Percentiles rank a stretch among this genome's conserved stretches.
Conservation (phyloP, 345 rosid genomes). For the Euphorbia pulcherrima region DNA sequence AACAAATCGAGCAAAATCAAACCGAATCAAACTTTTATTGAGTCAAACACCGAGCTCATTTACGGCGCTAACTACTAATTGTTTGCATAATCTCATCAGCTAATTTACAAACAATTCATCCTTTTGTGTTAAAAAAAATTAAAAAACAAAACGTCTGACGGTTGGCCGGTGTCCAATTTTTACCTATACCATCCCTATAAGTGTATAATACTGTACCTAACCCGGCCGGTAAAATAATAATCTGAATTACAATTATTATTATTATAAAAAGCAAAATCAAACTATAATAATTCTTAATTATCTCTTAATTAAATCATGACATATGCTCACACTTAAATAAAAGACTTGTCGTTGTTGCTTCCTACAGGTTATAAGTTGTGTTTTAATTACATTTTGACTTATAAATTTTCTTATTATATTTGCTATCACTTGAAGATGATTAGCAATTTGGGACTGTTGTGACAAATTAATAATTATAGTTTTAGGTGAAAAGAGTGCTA, state of each 20-base stretch:
- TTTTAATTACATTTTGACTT: slow-evolving; percentile 5
- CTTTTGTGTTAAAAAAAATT: too few relatives aligned
- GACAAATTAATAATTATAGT: slow-evolving; percentile 3
- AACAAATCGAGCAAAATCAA: too few relatives aligned
- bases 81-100: slow-evolving; percentile 24
- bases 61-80: too few relatives aligned
- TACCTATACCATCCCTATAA: slow-evolving; percentile 15
- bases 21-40: too few relatives aligned
- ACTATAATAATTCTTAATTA: not conserved
- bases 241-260: slow-evolving; percentile 27
- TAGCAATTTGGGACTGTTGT: not conserved
- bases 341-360: slow-evolving; percentile 16
- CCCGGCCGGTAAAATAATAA: not conserved
- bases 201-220: slow-evolving; percentile 28
- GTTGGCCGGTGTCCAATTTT: slow-evolving; percentile 47
- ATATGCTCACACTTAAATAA: slow-evolving; percentile 17
- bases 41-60: too few relatives aligned
- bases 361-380: not conserved
- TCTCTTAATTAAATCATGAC: slow-evolving; percentile 3
- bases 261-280: slow-evolving; percentile 18
- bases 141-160: slow-evolving; percentile 36
- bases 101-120: slow-evolving; percentile 26
- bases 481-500: slow-evolving; percentile 2
- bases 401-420: not conserved
- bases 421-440: not conserved